Base-by-base conservation (phyloP, 163 green algal genomes). In the Prototheca cutis region DNA sequence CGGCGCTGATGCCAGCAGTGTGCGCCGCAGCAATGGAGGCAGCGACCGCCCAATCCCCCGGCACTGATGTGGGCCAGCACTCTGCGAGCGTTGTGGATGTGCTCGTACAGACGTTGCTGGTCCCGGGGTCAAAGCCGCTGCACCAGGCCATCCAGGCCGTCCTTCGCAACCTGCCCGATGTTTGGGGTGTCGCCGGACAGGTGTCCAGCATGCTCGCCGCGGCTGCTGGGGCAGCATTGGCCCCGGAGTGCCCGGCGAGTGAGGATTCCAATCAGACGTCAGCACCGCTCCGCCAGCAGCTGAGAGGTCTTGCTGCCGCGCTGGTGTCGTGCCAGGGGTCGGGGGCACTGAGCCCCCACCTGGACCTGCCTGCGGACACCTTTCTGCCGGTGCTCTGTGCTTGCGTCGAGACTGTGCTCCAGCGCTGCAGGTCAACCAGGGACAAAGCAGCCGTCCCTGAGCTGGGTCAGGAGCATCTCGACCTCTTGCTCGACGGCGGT, bases 131-230 rank as follows among this genome's bases (percentile, higher is more conserved):
- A n/a, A 51, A 51, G 42, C 42, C 42, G 18, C 42, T 51, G 42
- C 42, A 51, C 42, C 42, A 51, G 42, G 18, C 42, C 42, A 51
- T 51, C 42, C 42, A 51, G 42, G 42, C 13, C 42, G 18, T 51
- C 13, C 10, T 51, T 5, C 10, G 17, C 0, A 19, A 7, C 5
- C 17, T 51, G 42, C 42, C 42, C 10, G 42, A 51, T 21, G n/a
- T n/a, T n/a, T n/a, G n/a, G n/a, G n/a, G n/a, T n/a, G n/a, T n/a
- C n/a, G n/a, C n/a, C n/a, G n/a, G n/a, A 45, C 10, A 21, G 36
- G 36, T 45, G 36, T 45, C 36, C 36, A 45, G 36, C 36, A n/a
- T n/a, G n/a, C n/a, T n/a, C n/a, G n/a, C n/a, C n/a, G n/a, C n/a
- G n/a, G n/a, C n/a, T n/a, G n/a, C n/a, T n/a, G n/a, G n/a, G n/a